Percentiles rank a stretch among this genome's conserved stretches.
Conservation (phyloP, 2,329 filamentous ascomycete species). For the Sordariomycetes sp. region DNA sequence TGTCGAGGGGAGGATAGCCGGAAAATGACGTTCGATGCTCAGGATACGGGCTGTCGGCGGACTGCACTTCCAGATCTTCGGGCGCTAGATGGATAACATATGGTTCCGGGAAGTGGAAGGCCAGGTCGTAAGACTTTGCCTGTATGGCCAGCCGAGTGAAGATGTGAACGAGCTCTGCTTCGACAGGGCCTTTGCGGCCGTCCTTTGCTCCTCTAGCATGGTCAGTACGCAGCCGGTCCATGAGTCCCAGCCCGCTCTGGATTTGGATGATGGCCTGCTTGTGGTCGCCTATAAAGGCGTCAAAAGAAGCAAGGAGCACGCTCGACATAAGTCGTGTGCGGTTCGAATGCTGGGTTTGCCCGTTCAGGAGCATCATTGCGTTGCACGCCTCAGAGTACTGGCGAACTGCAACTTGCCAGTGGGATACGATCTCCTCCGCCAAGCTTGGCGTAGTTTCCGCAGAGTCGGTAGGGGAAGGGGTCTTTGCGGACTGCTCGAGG, state of each 20-base stretch:
- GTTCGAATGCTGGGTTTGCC: constrained; percentile 34
- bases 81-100: constrained; percentile 41
- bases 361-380: constrained; percentile 34
- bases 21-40: constrained; percentile 12
- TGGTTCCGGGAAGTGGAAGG: constrained; percentile 56
- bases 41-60: constrained; percentile 24
- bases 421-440: constrained; percentile 27
- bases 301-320: constrained; percentile 58
- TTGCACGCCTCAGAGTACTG: constrained; percentile 50
- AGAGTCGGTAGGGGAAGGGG: constrained; percentile 3
- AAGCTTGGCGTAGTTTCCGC: constrained; percentile 5
- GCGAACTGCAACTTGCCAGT: constrained; percentile 51
- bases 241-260: constrained; percentile 44
- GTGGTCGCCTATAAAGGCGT: constrained; percentile 57
- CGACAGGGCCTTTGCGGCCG: constrained; percentile 27
- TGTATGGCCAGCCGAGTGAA: constrained; percentile 56
- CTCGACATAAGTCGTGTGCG: constrained; percentile 53
- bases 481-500: constrained; percentile 42
- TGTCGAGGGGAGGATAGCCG: not conserved
- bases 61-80: constrained; percentile 11
- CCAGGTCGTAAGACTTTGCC: constrained; percentile 60
- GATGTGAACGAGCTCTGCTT: constrained; percentile 52
- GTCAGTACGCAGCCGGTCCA: constrained; percentile 42
- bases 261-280: constrained; percentile 53
- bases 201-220: constrained; percentile 27